Conservation (phyloP, 495 filamentous ascomycete species). For the Usnea hakonensis region DNA sequence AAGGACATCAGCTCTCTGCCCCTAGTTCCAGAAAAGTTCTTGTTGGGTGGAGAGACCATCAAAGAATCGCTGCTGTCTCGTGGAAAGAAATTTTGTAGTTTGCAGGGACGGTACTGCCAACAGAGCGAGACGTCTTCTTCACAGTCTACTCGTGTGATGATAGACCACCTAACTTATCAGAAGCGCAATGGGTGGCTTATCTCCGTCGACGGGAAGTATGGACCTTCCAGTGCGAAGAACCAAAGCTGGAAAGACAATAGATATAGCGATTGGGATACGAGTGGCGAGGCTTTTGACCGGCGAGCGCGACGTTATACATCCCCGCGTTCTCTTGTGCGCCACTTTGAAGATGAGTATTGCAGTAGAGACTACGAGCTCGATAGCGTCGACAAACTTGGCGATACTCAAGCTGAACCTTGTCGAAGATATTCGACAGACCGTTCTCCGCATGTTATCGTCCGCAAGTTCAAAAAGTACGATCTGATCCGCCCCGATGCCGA, state of each 20-base stretch:
- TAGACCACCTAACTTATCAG: constrained; percentile 23
- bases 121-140: constrained; percentile 16
- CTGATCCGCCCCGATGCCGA: constrained; percentile 5
- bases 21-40: constrained; percentile 18
- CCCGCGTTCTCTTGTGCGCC: not conserved
- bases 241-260: constrained; percentile 21
- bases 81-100: constrained; percentile 16
- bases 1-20: constrained; percentile 45
- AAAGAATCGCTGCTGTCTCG: constrained; percentile 12
- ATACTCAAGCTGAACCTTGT: constrained; percentile 12
- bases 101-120: constrained; percentile 19
- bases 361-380: not conserved
- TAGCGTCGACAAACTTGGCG: not conserved
- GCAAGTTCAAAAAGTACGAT: constrained; percentile 17
- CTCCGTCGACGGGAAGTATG: constrained; percentile 20
- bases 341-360: not conserved
- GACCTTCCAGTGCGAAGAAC: constrained; percentile 17
- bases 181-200: constrained; percentile 21
- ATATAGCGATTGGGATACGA: constrained; percentile 8
- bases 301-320: not conserved
- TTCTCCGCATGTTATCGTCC: constrained; percentile 7
- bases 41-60: constrained; percentile 8
- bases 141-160: constrained; percentile 17
- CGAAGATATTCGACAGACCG: constrained; percentile 6
- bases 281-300: not conserved